phyloP scores from a whole-genome alignment of 2,329 filamentous ascomycete genomes.

The Aspergillus aculeatus region DNA sequence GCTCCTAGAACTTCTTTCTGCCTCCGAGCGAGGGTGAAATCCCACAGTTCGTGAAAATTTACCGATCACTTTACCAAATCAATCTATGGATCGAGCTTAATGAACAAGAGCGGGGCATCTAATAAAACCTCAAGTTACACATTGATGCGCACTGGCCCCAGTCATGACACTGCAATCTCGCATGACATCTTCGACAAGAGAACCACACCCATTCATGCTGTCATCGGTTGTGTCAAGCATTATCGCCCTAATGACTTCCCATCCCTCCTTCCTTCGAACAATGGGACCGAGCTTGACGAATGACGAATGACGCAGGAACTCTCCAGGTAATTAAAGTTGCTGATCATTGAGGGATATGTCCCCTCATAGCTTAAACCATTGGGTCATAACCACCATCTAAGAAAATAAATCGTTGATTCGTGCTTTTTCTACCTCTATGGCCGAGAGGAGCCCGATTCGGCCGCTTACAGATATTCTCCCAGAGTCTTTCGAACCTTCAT shows the following conservation, averaged over 20 bases:
- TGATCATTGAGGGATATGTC: conserved; percentile 17
- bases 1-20: neutral
- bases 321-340: conserved; percentile 21
- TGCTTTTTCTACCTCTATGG: conserved; percentile 1
- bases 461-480: conserved; percentile 6
- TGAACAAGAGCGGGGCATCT: neutral
- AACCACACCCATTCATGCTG: neutral
- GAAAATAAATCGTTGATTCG: neutral
- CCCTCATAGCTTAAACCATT: conserved; percentile 16
- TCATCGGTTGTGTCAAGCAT: neutral
- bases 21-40: neutral
- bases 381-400: conserved; percentile 1
- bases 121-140: conserved; percentile 15
- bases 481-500: conserved; percentile 5
- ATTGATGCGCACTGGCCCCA: conserved; percentile 11
- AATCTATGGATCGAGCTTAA: neutral
- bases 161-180: conserved; percentile 23
- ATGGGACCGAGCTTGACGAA: conserved; percentile 13
- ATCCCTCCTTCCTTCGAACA: conserved; percentile 6
- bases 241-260: neutral
- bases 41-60: neutral
- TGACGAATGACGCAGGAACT: conserved; percentile 20
- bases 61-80: neutral
- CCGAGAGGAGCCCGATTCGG: conserved; percentile 7
- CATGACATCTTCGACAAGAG: conserved; percentile 10